Percentiles rank a stretch among this genome's conserved stretches.
These are phyloP conservation scores for Eucalyptus cloeziana DNA, from an alignment of 345 rosid species.

Conservation along the genomic window DNA sequence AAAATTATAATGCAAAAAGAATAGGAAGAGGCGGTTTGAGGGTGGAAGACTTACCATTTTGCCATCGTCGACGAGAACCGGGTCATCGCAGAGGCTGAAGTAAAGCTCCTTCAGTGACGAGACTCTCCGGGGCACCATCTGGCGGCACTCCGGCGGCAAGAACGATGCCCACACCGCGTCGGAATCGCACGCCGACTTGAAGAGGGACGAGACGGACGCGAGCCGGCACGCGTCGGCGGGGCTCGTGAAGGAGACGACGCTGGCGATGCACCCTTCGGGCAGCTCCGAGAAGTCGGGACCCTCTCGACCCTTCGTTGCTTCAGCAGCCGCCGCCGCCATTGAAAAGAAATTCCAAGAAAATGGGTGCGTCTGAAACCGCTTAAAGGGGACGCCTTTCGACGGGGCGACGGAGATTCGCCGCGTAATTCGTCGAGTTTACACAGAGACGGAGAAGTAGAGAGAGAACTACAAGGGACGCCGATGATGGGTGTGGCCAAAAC, in stretches of 20 bases:
- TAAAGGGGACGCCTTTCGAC: neutral
- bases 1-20: neutral
- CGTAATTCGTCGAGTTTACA: neutral
- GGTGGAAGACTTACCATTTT: neutral
- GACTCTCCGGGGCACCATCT: neutral
- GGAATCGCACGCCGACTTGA: slow-evolving; percentile 6
- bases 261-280: neutral
- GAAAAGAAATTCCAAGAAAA: neutral
- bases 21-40: neutral
- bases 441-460: neutral
- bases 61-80: slow-evolving; percentile 13
- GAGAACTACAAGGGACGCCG: accelerated
- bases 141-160: slow-evolving; percentile 1
- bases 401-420: neutral
- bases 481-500: neutral
- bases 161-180: slow-evolving; percentile 15
- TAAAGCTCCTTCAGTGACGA: slow-evolving; percentile 11
- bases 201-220: neutral
- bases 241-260: slow-evolving; percentile 2
- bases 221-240: slow-evolving; percentile 10
- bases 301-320: neutral
- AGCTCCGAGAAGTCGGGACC: neutral
- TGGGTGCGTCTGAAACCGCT: neutral
- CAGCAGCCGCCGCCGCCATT: neutral
- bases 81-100: slow-evolving; percentile 5